Evolutionary conservation across 768 basidiomycete species (phyloP).

Genomic region (Amanita molliuscula): DNA sequence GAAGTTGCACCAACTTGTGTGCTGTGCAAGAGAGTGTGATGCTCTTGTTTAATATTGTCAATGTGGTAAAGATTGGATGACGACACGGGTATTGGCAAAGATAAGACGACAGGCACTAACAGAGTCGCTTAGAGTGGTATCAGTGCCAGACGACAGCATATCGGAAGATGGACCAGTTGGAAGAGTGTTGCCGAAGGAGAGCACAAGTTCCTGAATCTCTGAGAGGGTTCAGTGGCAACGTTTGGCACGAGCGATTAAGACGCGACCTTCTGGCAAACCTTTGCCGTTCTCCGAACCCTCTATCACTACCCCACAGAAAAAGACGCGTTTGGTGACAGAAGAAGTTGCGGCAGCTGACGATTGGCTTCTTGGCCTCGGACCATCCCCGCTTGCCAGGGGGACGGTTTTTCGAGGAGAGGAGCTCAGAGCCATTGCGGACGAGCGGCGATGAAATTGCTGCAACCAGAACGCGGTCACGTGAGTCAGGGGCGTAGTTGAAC

Average conservation of each 20-base stretch:
- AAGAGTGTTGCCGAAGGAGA: slow-evolving; percentile 66
- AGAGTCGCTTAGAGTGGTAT: slow-evolving; percentile 24
- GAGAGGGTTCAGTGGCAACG: slow-evolving; percentile 8
- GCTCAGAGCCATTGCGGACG: slow-evolving; percentile 44
- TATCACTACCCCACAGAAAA: slow-evolving; percentile 84
- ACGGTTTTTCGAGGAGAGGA: slow-evolving; percentile 66
- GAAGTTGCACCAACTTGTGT: slow-evolving; percentile 5
- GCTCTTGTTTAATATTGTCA: background rate
- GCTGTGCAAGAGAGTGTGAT: background rate
- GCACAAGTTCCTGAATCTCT: slow-evolving; percentile 75
- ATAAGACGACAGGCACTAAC: slow-evolving; percentile 26
- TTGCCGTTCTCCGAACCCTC: slow-evolving; percentile 70
- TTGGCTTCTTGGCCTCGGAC: slow-evolving; percentile 32
- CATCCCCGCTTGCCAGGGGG: slow-evolving; percentile 64
- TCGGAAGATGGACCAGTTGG: slow-evolving; percentile 37
- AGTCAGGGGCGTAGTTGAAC: background rate
- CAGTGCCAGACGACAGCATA: slow-evolving; percentile 33
- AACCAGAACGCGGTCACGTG: slow-evolving; percentile 5
- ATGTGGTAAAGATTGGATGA: background rate
- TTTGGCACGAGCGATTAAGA: slow-evolving; percentile 6
- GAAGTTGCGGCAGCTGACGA: slow-evolving; percentile 20
- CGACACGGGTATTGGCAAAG: background rate
- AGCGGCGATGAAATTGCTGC: background rate
- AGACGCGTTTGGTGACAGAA: slow-evolving; percentile 65
- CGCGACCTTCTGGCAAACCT: slow-evolving; percentile 54